Conservation (phyloP, 2,329 filamentous ascomycete species). For the Calonectria leucothoes region DNA sequence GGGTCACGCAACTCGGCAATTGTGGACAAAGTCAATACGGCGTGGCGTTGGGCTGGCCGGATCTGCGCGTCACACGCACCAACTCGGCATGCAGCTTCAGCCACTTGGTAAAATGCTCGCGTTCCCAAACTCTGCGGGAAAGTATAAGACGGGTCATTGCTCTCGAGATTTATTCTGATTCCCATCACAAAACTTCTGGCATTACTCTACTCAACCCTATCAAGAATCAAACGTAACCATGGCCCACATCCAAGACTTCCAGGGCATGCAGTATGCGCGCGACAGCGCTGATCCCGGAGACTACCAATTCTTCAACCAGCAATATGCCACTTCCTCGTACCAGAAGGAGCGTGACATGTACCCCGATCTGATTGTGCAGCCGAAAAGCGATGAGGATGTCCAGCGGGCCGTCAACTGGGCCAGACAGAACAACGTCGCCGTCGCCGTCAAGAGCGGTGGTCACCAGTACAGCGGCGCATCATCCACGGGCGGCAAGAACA, state of each 20-base stretch:
- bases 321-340: slow-evolving; percentile 59
- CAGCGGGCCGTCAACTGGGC: slow-evolving; percentile 53
- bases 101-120: not conserved
- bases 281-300: slow-evolving; percentile 23
- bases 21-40: not conserved
- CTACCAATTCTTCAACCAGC: slow-evolving; percentile 40
- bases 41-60: not conserved
- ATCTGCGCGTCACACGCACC: not conserved
- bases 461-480: slow-evolving; percentile 64
- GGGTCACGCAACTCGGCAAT: not conserved
- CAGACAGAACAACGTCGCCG: slow-evolving; percentile 50
- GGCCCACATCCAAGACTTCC: slow-evolving; percentile 34
- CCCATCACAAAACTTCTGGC: not conserved
- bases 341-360: slow-evolving; percentile 54
- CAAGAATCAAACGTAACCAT: slow-evolving; percentile 23
- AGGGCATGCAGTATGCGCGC: slow-evolving; percentile 39
- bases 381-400: slow-evolving; percentile 57
- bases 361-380: slow-evolving; percentile 57
- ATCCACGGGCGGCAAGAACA: slow-evolving; percentile 56
- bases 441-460: slow-evolving; percentile 60
- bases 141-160: not conserved
- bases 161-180: not conserved
- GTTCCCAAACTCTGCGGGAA: not conserved
- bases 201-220: not conserved
- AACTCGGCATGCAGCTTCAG: too few relatives aligned